Percentiles rank a stretch among this genome's conserved stretches.
Evolutionary conservation across 176 grass and related monocot species (phyloP).

Genomic region (Eremochloa ophiuroides): DNA sequence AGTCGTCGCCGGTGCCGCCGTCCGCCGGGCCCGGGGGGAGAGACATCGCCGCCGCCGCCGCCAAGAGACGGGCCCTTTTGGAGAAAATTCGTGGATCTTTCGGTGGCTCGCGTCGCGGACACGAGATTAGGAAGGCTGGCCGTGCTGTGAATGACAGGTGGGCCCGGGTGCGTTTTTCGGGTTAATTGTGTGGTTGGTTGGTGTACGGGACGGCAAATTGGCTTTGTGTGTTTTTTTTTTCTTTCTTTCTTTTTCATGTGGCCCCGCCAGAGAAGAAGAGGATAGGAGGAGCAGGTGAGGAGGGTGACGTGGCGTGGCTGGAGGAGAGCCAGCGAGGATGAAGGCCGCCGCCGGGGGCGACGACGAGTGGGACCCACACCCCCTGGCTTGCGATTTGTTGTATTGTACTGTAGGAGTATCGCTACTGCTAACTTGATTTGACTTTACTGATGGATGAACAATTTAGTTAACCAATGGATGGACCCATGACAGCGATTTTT

Average conservation of each 20-base stretch:
- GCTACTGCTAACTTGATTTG: background rate
- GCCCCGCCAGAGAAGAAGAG: background rate
- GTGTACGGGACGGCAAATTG: background rate
- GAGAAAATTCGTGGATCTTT: background rate
- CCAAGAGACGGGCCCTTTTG: slow-evolving; percentile 20
- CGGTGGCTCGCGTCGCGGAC: background rate
- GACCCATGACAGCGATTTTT: background rate
- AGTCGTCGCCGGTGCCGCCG: slow-evolving; percentile 26
- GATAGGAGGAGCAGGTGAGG: slow-evolving; percentile 7
- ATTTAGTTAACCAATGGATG: background rate
- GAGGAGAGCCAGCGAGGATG: background rate
- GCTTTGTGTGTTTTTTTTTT: background rate
- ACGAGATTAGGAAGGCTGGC: background rate
- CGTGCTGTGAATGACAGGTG: background rate
- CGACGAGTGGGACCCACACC: background rate
- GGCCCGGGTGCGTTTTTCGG: background rate
- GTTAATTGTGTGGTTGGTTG: background rate
- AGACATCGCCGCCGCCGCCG: slow-evolving; percentile 38
- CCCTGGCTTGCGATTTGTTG: background rate
- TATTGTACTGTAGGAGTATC: background rate
- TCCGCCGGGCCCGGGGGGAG: slow-evolving; percentile 17
- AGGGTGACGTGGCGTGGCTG: slow-evolving; percentile 6
- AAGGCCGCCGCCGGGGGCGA: background rate
- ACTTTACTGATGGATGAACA: no score
- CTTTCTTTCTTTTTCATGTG: background rate